These are phyloP conservation scores for Fragilaria crotonensis DNA, from an alignment of 108 stramenopile species.

Conservation along the genomic window DNA sequence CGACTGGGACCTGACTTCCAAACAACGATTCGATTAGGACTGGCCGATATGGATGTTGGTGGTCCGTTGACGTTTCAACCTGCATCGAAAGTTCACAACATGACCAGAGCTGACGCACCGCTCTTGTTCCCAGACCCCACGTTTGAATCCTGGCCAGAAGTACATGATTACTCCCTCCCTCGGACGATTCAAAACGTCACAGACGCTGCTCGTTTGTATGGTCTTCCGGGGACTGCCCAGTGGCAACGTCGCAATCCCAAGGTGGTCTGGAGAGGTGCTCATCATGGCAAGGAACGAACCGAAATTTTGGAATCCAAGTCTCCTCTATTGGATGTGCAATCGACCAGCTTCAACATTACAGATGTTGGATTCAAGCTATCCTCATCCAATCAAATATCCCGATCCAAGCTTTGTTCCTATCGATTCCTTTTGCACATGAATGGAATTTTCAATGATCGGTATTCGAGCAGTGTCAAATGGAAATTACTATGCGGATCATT, in stretches of 20 bases:
- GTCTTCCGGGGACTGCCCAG: not conserved
- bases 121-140: not conserved
- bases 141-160: not conserved
- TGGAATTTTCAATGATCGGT: not conserved
- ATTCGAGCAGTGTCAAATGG: not conserved
- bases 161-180: not conserved
- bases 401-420: not conserved
- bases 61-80: not conserved
- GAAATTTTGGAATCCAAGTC: not conserved
- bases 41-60: not conserved
- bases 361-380: not conserved
- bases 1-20: not conserved
- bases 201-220: not conserved
- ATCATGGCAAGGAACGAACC: not conserved
- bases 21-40: not conserved
- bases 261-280: not conserved
- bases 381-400: not conserved
- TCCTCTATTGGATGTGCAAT: not conserved
- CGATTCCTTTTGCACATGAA: not conserved
- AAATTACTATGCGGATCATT: not conserved
- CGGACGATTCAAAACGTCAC: not conserved
- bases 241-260: not conserved
- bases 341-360: not conserved
- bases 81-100: not conserved
- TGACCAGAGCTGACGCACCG: not conserved